These are phyloP conservation scores for Aureobasidium namibiae DNA, from an alignment of 2,329 filamentous ascomycete species.

Conservation along the genomic window DNA sequence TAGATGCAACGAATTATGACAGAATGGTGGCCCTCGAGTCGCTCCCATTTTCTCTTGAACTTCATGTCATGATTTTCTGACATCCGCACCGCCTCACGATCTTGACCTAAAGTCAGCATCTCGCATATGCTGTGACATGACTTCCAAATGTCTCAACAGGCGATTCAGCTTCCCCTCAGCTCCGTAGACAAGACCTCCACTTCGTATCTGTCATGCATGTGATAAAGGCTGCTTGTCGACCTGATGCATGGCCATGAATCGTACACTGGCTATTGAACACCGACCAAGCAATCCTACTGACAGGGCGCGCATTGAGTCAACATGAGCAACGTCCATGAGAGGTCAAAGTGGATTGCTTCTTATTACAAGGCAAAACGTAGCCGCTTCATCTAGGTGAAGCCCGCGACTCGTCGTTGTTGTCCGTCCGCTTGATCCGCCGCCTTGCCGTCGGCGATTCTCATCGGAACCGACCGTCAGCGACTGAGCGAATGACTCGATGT, in stretches of 20 bases:
- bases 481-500: not conserved
- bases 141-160: not conserved
- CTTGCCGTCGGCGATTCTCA: not conserved
- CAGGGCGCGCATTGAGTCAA: not conserved
- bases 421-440: not conserved
- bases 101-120: not conserved
- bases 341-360: not conserved
- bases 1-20: not conserved
- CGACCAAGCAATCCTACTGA: not conserved
- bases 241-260: conserved; percentile 4
- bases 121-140: not conserved
- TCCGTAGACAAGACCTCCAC: not conserved
- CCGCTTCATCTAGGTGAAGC: not conserved
- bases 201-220: not conserved
- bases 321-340: not conserved
- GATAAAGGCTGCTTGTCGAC: not conserved
- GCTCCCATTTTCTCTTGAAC: not conserved
- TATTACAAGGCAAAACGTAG: not conserved
- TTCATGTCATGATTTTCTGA: not conserved
- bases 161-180: not conserved
- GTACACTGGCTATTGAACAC: not conserved
- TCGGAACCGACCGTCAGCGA: not conserved
- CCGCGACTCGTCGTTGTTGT: not conserved
- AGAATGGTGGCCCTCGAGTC: not conserved
- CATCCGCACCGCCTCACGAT: not conserved